phyloP scores from a whole-genome alignment of 1,139 yeast genomes.

The Arxiozyma slooffiae region DNA sequence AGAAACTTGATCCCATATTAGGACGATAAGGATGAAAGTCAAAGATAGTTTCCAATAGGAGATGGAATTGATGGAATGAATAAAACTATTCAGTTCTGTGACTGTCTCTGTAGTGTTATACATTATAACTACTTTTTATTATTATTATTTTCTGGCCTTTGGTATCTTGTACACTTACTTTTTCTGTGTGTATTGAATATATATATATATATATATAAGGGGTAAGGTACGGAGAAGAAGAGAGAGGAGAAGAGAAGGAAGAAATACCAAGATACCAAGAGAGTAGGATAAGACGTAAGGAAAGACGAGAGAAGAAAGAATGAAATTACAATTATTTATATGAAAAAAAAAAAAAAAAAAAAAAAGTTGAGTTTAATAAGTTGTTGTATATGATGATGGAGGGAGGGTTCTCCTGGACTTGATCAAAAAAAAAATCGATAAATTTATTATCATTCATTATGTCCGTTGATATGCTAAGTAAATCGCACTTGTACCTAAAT shows the following conservation, averaged over 20 bases:
- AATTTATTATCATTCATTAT: not conserved
- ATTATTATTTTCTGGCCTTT: not conserved
- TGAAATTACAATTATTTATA: too few species aligned
- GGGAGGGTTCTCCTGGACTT: not conserved
- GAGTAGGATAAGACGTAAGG: too few species aligned
- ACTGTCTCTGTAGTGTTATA: not conserved
- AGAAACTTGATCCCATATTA: conserved; percentile 70
- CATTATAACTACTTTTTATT: too few species aligned
- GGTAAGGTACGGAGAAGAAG: too few species aligned
- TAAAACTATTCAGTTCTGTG: conserved; percentile 3
- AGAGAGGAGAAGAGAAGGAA: too few species aligned
- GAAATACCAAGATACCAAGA: too few species aligned
- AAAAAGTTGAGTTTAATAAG: not conserved
- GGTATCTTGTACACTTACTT: not conserved
- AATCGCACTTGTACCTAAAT: not conserved
- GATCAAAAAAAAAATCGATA: not conserved
- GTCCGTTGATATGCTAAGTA: not conserved
- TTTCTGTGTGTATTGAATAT: not conserved
- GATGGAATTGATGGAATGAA: conserved; percentile 14
- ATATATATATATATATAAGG: too few species aligned
- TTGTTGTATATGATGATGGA: not conserved
- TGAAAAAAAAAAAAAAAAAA: too few species aligned
- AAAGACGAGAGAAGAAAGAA: too few species aligned
- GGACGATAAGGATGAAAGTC: conserved; percentile 41
- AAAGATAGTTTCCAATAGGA: conserved; percentile 46